phyloP scores from a whole-genome alignment of 2,329 filamentous ascomycete species.

The Verticillium tricorpus region DNA sequence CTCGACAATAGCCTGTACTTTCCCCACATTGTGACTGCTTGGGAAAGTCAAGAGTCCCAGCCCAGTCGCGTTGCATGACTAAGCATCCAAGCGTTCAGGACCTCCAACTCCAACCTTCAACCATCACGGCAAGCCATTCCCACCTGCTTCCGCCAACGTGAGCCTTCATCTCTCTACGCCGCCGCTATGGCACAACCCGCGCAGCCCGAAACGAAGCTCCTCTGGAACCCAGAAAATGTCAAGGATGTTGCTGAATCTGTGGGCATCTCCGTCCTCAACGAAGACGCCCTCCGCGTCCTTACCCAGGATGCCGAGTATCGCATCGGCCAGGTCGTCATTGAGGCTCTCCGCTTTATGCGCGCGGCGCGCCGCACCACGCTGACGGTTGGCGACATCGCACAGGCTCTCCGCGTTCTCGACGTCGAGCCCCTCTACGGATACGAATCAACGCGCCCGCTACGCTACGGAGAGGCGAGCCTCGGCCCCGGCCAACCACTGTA shows the following conservation, averaged over 20 bases:
- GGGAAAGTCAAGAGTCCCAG: no score
- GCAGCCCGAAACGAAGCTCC: slow-evolving; percentile 44
- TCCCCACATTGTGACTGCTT: not conserved
- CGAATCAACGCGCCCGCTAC: slow-evolving; percentile 81
- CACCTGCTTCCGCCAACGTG: not conserved
- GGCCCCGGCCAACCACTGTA: slow-evolving; percentile 92
- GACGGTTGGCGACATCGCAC: slow-evolving; percentile 82
- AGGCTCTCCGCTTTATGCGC: slow-evolving; percentile 95
- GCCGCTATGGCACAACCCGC: not conserved
- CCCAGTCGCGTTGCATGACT: not conserved
- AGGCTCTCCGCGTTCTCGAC: slow-evolving; percentile 80
- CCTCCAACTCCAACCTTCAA: not conserved
- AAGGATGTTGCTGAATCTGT: slow-evolving; percentile 95
- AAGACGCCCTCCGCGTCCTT: slow-evolving; percentile 82
- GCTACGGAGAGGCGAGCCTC: slow-evolving; percentile 89
- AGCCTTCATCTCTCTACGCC: not conserved
- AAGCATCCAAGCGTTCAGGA: not conserved
- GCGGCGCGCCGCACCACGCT: slow-evolving; percentile 81
- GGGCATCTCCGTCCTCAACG: slow-evolving; percentile 73
- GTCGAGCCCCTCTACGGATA: slow-evolving; percentile 96
- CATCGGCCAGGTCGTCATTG: slow-evolving; percentile 86
- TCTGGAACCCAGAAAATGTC: slow-evolving; percentile 97
- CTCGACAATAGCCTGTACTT: not conserved
- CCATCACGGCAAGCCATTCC: not conserved
- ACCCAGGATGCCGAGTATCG: slow-evolving; percentile 95